Evolutionary conservation across 2,329 filamentous ascomycete genomes (phyloP).

Genomic region (Pyricularia sp.): DNA sequence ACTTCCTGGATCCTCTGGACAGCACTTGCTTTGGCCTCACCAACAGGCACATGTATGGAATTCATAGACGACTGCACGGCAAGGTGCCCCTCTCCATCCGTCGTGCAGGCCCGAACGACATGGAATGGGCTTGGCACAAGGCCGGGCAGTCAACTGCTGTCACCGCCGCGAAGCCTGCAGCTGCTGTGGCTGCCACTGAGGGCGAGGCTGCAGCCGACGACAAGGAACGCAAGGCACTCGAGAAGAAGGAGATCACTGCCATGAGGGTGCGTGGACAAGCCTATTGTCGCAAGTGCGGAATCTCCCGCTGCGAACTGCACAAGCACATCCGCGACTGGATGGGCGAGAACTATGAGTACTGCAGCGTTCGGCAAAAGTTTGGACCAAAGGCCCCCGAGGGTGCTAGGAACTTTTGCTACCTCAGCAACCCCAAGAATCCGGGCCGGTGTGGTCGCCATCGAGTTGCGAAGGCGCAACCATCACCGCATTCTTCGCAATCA

Average conservation of each 20-base stretch:
- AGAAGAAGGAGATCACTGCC: constrained; percentile 27
- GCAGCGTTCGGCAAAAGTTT: constrained; percentile 48
- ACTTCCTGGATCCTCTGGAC: constrained; percentile 55
- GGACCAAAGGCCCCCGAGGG: constrained; percentile 36
- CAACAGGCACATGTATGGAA: constrained; percentile 46
- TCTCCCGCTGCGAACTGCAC: constrained; percentile 52
- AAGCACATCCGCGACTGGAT: constrained; percentile 53
- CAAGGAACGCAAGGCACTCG: constrained; percentile 9
- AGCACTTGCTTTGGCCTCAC: constrained; percentile 52
- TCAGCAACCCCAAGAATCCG: constrained; percentile 50
- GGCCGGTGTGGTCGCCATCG: constrained; percentile 48
- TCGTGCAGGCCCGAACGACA: constrained; percentile 50
- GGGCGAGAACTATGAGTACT: constrained; percentile 48
- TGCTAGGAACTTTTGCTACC: constrained; percentile 44
- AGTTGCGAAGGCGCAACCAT: constrained; percentile 16
- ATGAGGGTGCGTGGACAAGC: constrained; percentile 48
- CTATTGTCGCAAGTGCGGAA: constrained; percentile 53
- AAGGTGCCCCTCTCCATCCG: constrained; percentile 46
- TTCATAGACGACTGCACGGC: constrained; percentile 47
- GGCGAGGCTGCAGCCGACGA: constrained; percentile 1
- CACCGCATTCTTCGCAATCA: not conserved
- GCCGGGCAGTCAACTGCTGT: not conserved
- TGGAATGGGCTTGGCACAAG: constrained; percentile 55
- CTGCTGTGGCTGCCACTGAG: constrained; percentile 4
- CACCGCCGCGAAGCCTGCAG: constrained; percentile 6